Percentiles rank a stretch among this genome's conserved stretches.
phyloP scores from a whole-genome alignment of 345 rosid species.

The Psidium friedrichsthalianum region DNA sequence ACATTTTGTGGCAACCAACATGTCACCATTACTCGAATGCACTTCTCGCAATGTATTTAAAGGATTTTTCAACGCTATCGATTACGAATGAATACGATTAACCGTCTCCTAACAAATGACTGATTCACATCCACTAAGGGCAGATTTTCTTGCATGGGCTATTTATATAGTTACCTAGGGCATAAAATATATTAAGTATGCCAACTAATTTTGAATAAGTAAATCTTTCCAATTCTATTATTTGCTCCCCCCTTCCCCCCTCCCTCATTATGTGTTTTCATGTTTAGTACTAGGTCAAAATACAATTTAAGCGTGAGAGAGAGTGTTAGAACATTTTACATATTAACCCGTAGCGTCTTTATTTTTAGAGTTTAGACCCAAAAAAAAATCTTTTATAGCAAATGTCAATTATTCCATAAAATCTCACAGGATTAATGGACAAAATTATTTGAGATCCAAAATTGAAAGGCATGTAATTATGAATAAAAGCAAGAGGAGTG shows the following conservation, averaged over 20 bases:
- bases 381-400: background rate
- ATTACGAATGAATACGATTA: background rate
- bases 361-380: too few species aligned
- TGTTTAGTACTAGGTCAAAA: background rate
- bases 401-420: background rate
- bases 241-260: background rate
- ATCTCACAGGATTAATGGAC: background rate
- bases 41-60: background rate
- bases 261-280: background rate
- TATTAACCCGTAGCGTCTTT: fast-evolving
- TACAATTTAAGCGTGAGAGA: background rate
- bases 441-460: background rate
- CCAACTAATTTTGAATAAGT: background rate
- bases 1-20: background rate
- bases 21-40: background rate
- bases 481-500: background rate
- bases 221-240: background rate
- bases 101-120: background rate
- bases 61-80: background rate
- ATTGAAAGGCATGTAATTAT: too few species aligned
- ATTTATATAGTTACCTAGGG: background rate
- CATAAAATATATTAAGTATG: background rate
- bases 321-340: background rate
- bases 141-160: background rate
- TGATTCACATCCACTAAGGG: background rate